phyloP scores from a whole-genome alignment of 176 grass and related monocot species.

The Microstegium vimineum region DNA sequence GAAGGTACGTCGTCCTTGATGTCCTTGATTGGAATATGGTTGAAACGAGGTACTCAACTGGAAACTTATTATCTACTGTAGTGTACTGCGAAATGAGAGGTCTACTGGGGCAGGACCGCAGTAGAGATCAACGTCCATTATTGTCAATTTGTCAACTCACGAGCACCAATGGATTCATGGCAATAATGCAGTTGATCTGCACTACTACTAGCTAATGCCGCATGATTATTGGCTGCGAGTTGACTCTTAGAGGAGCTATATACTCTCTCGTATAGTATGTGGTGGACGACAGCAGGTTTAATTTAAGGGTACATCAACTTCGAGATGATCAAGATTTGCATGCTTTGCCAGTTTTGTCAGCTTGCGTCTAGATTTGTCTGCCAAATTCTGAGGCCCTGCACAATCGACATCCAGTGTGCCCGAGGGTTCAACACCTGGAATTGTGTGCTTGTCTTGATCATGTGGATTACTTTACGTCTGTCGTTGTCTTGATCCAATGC shows the following conservation, averaged over 20 bases:
- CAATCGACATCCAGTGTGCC: conserved; percentile 17
- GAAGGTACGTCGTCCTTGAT: background rate
- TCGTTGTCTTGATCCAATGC: no score
- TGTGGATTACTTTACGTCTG: background rate
- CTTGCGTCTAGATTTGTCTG: background rate
- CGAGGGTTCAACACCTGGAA: conserved; percentile 21
- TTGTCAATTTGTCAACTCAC: background rate
- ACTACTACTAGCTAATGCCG: background rate
- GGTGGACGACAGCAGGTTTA: no score
- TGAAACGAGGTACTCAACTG: no score
- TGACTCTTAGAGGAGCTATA: no score
- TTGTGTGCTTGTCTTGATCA: background rate
- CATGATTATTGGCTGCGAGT: no score
- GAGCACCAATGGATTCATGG: background rate
- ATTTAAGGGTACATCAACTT: no score
- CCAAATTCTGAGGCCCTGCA: background rate
- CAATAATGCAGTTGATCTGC: background rate
- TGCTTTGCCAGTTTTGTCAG: background rate
- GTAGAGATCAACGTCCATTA: background rate
- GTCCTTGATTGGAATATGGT: background rate
- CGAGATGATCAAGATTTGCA: no score
- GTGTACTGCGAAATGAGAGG: background rate
- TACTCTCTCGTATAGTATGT: no score
- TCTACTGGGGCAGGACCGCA: background rate
- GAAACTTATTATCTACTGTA: no score